phyloP scores from a whole-genome alignment of 495 filamentous ascomycete species.

The Penicillium samsonianum region DNA sequence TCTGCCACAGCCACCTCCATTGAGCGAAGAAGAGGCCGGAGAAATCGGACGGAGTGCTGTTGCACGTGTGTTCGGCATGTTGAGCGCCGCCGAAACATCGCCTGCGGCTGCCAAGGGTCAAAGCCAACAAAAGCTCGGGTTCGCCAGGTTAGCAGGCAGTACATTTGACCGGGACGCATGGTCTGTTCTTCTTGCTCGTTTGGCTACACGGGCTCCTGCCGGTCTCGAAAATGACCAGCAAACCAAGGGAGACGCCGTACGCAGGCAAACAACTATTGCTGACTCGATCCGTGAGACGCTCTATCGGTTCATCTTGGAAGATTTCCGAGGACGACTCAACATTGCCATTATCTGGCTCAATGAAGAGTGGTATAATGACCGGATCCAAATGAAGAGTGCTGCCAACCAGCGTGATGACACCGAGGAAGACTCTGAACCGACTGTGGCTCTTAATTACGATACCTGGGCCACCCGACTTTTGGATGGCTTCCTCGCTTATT shows the following conservation, averaged over 20 bases:
- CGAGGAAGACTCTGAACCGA: constrained; percentile 35
- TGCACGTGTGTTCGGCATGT: constrained; percentile 72
- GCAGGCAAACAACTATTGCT: constrained; percentile 46
- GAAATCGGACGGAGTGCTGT: constrained; percentile 70
- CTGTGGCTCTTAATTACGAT: constrained; percentile 64
- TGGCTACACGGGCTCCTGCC: constrained; percentile 77
- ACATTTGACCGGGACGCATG: constrained; percentile 87
- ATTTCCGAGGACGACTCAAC: constrained; percentile 85
- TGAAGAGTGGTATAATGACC: constrained; percentile 98
- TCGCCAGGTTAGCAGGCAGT: constrained; percentile 82
- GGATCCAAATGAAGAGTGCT: constrained; percentile 55
- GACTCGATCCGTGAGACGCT: constrained; percentile 76
- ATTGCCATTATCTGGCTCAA: constrained; percentile 88
- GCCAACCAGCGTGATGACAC: constrained; percentile 38
- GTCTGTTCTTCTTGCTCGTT: constrained; percentile 80
- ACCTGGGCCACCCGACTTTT: constrained; percentile 77
- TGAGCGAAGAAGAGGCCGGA: constrained; percentile 66
- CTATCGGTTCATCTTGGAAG: constrained; percentile 81
- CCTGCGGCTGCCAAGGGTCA: constrained; percentile 48
- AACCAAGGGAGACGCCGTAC: constrained; percentile 27
- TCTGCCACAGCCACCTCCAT: constrained; percentile 72
- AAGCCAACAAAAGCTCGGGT: constrained; percentile 54
- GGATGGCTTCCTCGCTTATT: constrained; percentile 83
- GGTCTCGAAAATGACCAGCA: constrained; percentile 57
- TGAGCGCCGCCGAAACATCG: constrained; percentile 68